phyloP scores from a whole-genome alignment of 2,329 filamentous ascomycete genomes.

The Cyanodermella asteris region DNA sequence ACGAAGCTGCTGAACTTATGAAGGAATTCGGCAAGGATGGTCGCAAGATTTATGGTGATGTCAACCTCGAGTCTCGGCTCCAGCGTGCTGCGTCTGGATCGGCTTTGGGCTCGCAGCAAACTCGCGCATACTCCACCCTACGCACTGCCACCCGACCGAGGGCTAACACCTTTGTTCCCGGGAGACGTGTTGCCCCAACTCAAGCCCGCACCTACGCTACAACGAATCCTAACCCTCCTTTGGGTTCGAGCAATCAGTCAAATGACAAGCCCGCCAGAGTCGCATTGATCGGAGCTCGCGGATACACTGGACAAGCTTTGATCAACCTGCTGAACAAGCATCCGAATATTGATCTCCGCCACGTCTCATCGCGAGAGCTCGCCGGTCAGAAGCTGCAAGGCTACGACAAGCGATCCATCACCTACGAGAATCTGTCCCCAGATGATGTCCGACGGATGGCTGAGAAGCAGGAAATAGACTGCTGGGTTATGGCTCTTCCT shows the following conservation, averaged over 20 bases:
- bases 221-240: constrained; percentile 75
- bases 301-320: constrained; percentile 76
- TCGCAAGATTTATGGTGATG: constrained; percentile 68
- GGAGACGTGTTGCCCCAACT: no score
- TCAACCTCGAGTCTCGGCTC: constrained; percentile 71
- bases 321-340: constrained; percentile 74
- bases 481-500: constrained; percentile 93
- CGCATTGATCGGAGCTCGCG: constrained; percentile 73
- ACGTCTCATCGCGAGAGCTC: constrained; percentile 86
- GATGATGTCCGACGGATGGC: constrained; percentile 78
- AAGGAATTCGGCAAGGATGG: constrained; percentile 67
- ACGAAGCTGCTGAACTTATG: constrained; percentile 66
- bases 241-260: constrained; percentile 70
- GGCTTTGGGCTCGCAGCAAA: no score
- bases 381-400: constrained; percentile 69
- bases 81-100: constrained; percentile 62
- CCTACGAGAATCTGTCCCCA: constrained; percentile 71
- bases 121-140: no score
- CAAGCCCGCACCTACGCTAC: constrained; percentile 18
- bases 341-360: constrained; percentile 68
- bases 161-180: constrained; percentile 16
- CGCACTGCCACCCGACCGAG: constrained; percentile 18
- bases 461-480: constrained; percentile 65
- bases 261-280: constrained; percentile 60
- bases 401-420: constrained; percentile 78